Percentiles rank a stretch among this genome's conserved stretches.
Evolutionary conservation across 2,329 filamentous ascomycete genomes (phyloP).

Genomic region (Xylaria sp.): DNA sequence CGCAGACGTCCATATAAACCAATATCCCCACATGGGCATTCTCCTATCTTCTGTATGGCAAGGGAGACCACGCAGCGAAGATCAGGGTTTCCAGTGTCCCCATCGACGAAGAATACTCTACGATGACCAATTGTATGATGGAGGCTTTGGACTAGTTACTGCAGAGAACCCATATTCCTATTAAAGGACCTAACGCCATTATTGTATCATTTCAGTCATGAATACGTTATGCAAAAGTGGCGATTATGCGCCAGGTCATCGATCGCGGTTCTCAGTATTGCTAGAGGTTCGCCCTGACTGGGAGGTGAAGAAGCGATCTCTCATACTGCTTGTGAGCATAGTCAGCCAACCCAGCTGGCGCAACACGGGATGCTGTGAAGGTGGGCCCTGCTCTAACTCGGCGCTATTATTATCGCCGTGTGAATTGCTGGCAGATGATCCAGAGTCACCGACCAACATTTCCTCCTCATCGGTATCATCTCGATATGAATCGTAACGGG

Average conservation of each 20-base stretch:
- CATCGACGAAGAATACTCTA: constrained; percentile 4
- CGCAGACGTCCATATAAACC: constrained; percentile 20
- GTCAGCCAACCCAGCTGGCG: constrained; percentile 53
- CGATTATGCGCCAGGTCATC: constrained; percentile 18
- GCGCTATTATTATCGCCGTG: constrained; percentile 44
- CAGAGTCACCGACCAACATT: constrained; percentile 36
- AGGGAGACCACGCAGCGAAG: neutral
- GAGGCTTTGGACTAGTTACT: neutral
- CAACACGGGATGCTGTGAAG: constrained; percentile 41
- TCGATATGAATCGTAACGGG: constrained; percentile 65
- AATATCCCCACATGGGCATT: neutral
- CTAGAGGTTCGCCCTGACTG: constrained; percentile 5
- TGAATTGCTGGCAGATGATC: constrained; percentile 41
- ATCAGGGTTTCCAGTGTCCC: neutral
- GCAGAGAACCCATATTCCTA: constrained; percentile 7
- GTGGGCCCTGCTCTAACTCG: constrained; percentile 59
- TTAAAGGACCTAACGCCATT: constrained; percentile 31
- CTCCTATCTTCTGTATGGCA: neutral
- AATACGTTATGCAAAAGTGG: constrained; percentile 33
- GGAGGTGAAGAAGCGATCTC: constrained; percentile 38
- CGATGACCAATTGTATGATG: neutral
- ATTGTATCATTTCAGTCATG: constrained; percentile 33
- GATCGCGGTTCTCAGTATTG: constrained; percentile 30
- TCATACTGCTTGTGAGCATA: constrained; percentile 51
- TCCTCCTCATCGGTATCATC: constrained; percentile 61